phyloP scores from a whole-genome alignment of 306 rosid species.

The Fagus crenata region DNA sequence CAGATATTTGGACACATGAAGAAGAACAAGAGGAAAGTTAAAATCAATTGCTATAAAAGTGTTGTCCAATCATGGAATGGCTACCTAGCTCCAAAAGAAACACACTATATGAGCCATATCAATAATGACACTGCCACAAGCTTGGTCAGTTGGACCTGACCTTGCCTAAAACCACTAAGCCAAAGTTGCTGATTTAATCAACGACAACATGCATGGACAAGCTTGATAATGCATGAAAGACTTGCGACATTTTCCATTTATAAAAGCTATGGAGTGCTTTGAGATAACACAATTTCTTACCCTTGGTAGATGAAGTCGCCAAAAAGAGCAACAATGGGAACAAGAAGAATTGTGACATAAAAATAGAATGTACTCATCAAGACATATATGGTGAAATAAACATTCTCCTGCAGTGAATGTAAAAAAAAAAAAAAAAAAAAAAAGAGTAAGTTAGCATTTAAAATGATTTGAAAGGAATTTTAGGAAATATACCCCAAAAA shows the following conservation, averaged over 20 bases:
- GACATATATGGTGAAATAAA: conserved; percentile 76
- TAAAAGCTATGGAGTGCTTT: conserved; percentile 7
- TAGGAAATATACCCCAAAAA: neutral
- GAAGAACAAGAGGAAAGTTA: neutral
- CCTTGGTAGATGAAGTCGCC: conserved; percentile 87
- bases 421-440: conserved; percentile 28
- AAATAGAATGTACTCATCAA: conserved; percentile 86
- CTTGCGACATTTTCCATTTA: neutral
- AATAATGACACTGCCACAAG: neutral
- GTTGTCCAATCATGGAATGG: neutral
- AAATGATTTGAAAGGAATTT: conserved; percentile 9
- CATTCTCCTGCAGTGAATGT: conserved; percentile 66
- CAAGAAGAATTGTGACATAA: conserved; percentile 71
- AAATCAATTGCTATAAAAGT: neutral
- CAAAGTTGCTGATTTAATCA: conserved; percentile 1
- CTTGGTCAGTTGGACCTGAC: conserved; percentile 1
- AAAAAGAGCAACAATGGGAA: conserved; percentile 82
- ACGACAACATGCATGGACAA: conserved; percentile 18
- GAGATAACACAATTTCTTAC: conserved; percentile 41
- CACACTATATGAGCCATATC: neutral
- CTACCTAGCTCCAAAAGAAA: neutral
- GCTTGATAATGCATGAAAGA: neutral
- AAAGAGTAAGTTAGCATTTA: conserved; percentile 9
- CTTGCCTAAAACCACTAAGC: neutral
- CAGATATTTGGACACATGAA: neutral